phyloP scores from a whole-genome alignment of 2,329 filamentous ascomycete genomes.

The Botrytis hyacinthi region DNA sequence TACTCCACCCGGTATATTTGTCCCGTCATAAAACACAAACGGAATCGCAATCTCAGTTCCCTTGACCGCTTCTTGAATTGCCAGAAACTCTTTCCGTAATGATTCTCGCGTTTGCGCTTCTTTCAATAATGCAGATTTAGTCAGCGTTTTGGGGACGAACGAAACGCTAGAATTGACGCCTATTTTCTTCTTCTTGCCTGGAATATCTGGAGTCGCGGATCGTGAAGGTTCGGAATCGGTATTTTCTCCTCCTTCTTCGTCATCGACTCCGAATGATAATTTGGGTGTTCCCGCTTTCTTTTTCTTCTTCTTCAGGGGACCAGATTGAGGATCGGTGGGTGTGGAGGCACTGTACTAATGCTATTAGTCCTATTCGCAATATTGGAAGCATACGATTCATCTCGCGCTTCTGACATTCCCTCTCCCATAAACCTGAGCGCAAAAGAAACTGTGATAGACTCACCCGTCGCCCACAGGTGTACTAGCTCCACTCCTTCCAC shows the following conservation, averaged over 20 bases:
- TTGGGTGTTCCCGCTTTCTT: slow-evolving; percentile 49
- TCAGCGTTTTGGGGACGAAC: slow-evolving; percentile 70
- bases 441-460: slow-evolving; percentile 35
- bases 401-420: background rate
- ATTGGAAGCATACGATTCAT: background rate
- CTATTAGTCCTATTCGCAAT: slow-evolving; percentile 31
- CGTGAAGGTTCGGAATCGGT: slow-evolving; percentile 40
- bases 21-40: slow-evolving; percentile 96
- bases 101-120: slow-evolving; percentile 76
- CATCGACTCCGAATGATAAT: slow-evolving; percentile 62
- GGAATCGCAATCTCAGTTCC: slow-evolving; percentile 85
- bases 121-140: slow-evolving; percentile 71
- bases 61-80: slow-evolving; percentile 82
- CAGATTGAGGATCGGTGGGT: slow-evolving; percentile 38
- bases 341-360: slow-evolving; percentile 43
- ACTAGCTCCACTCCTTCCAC: slow-evolving; percentile 24
- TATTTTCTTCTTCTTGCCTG: slow-evolving; percentile 48
- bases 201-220: slow-evolving; percentile 34
- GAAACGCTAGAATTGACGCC: slow-evolving; percentile 60
- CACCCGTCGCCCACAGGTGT: slow-evolving; percentile 54
- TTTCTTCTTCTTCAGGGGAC: slow-evolving; percentile 44
- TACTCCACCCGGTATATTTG: slow-evolving; percentile 79
- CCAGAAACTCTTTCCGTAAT: slow-evolving; percentile 75
- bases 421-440: slow-evolving; percentile 18
- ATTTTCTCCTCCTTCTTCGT: slow-evolving; percentile 42